Conservation (phyloP, 345 rosid genomes). For the Brassica incana region DNA sequence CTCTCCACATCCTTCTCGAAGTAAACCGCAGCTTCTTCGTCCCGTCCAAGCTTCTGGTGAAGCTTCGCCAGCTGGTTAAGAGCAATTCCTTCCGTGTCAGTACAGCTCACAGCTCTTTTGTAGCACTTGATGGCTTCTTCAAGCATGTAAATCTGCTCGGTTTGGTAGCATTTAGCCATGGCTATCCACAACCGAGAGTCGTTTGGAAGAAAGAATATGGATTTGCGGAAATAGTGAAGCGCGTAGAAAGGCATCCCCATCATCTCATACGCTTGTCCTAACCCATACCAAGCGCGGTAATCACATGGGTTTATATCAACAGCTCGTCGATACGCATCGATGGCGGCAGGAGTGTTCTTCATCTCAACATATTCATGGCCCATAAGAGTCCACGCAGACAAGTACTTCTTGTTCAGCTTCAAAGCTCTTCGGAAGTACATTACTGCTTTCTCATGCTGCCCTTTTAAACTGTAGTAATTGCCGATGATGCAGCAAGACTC, state of each 20-base stretch:
- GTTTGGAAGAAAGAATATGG: conserved; percentile 82
- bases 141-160: conserved; percentile 83
- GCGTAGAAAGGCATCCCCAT: conserved; percentile 95
- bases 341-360: conserved; percentile 94
- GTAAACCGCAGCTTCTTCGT: conserved; percentile 89
- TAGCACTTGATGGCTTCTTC: conserved; percentile 96
- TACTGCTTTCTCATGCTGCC: conserved; percentile 91
- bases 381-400: conserved; percentile 98
- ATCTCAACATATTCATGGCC: conserved; percentile 97
- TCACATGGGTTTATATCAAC: conserved; percentile 89
- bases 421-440: conserved; percentile 97
- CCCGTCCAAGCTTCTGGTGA: conserved; percentile 60
- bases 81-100: conserved; percentile 92
- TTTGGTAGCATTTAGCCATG: conserved; percentile 92
- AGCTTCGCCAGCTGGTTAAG: conserved; percentile 83
- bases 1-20: conserved; percentile 85
- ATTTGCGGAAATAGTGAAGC: conserved; percentile 86
- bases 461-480: conserved; percentile 94
- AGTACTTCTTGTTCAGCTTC: conserved; percentile 78
- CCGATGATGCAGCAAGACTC: conserved; percentile 98
- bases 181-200: conserved; percentile 98
- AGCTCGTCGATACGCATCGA: conserved; percentile 94
- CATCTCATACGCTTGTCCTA: conserved; percentile 98
- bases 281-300: conserved; percentile 96
- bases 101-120: conserved; percentile 76